A percentile compares a stretch with the other conserved stretches of the same genome.
These are phyloP conservation scores for Hydnomerulius pinastri DNA, from an alignment of 768 basidiomycete genomes.

Conservation along the genomic window DNA sequence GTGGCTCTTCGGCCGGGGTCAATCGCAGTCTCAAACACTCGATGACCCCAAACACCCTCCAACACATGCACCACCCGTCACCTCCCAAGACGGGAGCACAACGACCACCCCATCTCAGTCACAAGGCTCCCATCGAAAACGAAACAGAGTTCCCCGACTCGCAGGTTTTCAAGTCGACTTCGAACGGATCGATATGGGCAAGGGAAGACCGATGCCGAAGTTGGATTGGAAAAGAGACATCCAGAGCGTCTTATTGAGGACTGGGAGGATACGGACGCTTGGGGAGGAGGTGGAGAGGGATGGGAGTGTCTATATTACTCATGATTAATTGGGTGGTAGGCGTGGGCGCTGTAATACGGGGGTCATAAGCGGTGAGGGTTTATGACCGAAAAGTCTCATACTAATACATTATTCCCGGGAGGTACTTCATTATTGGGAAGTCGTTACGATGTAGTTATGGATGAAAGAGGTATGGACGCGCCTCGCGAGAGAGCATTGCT, in stretches of 20 bases:
- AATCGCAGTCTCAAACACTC: not conserved
- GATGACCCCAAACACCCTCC: constrained; percentile 1
- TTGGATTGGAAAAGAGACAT: constrained; percentile 13
- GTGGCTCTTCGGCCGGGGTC: not conserved
- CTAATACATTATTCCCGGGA: too few species aligned
- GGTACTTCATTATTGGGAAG: too few species aligned
- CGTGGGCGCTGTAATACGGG: too few species aligned
- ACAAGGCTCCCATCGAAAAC: not conserved
- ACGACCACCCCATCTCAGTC: not conserved
- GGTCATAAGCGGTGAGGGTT: too few species aligned
- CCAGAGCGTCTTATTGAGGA: constrained; percentile 19
- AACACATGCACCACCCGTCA: not conserved
- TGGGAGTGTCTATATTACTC: constrained; percentile 22
- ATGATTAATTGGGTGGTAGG: too few species aligned
- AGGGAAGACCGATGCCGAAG: constrained; percentile 3
- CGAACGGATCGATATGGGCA: constrained; percentile 8
- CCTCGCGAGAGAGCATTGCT: too few species aligned
- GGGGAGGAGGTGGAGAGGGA: constrained; percentile 17
- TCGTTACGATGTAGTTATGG: too few species aligned
- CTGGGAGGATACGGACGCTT: constrained; percentile 28
- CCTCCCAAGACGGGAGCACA: not conserved
- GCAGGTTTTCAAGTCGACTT: constrained; percentile 23
- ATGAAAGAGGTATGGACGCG: too few species aligned
- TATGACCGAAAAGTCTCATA: too few species aligned
- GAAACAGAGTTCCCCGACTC: constrained; percentile 12